A percentile compares a stretch with the other conserved stretches of the same genome.
phyloP scores from a whole-genome alignment of 1,139 yeast species.

The Groenewaldozyma auringiensis region DNA sequence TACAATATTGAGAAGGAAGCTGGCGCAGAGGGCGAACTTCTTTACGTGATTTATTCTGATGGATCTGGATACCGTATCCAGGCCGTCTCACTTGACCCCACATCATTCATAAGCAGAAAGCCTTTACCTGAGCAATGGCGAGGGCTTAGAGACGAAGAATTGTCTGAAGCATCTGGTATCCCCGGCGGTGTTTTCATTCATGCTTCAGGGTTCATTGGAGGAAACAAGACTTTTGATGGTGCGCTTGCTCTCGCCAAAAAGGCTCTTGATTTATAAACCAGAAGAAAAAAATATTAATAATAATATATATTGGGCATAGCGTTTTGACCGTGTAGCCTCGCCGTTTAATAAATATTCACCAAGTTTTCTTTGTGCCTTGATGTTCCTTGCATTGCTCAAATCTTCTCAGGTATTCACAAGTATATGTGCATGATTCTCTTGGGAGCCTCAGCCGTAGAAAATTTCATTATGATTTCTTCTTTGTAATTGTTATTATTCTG shows the following conservation, averaged over 20 bases:
- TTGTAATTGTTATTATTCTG: no score
- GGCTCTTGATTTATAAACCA: constrained; percentile 32
- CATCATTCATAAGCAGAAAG: constrained; percentile 76
- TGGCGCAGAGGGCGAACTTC: constrained; percentile 43
- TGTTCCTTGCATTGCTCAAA: no score
- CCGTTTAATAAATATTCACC: no score
- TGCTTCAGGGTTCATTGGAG: constrained; percentile 97
- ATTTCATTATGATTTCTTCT: no score
- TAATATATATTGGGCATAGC: neutral
- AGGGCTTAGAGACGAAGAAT: constrained; percentile 82
- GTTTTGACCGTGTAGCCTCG: no score
- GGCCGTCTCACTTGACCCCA: constrained; percentile 69
- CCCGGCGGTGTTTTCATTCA: constrained; percentile 86
- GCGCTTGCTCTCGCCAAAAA: constrained; percentile 68
- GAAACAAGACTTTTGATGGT: constrained; percentile 73
- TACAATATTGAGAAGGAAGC: constrained; percentile 63
- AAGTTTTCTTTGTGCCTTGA: no score
- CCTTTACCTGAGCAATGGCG: constrained; percentile 89
- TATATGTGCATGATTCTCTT: no score
- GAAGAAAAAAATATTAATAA: neutral
- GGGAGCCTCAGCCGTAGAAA: no score
- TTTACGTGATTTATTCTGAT: constrained; percentile 78
- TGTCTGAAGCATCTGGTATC: constrained; percentile 66
- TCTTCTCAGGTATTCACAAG: neutral
- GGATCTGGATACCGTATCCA: constrained; percentile 81